These are phyloP conservation scores for Pseudogymnoascus sp. DNA, from an alignment of 2,329 filamentous ascomycete species.

Conservation along the genomic window DNA sequence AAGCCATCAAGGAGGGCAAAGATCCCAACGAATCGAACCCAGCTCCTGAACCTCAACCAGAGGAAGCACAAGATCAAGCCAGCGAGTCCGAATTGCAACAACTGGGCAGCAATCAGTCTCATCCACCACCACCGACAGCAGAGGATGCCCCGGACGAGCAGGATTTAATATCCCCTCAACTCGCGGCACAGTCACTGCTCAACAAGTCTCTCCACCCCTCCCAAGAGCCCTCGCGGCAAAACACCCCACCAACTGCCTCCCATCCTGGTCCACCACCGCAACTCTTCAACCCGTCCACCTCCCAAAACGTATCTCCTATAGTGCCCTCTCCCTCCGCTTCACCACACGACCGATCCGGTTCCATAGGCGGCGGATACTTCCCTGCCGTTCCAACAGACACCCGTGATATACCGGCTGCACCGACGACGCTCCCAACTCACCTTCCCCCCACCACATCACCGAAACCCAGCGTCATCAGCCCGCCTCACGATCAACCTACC, in stretches of 20 bases:
- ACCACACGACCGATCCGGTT: slow-evolving; percentile 35
- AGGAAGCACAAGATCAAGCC: slow-evolving; percentile 35
- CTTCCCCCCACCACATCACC: slow-evolving; percentile 12
- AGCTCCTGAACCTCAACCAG: slow-evolving; percentile 42
- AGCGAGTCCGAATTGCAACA: slow-evolving; percentile 57
- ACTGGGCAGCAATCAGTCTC: slow-evolving; percentile 30
- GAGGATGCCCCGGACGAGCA: slow-evolving; percentile 53
- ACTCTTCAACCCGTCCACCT: slow-evolving; percentile 19
- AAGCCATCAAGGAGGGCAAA: slow-evolving; percentile 80
- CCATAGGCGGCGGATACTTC: slow-evolving; percentile 50
- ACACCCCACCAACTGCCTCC: not conserved
- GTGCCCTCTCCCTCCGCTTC: slow-evolving; percentile 29
- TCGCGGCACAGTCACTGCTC: slow-evolving; percentile 39
- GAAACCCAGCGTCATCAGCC: not conserved
- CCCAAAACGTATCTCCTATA: slow-evolving; percentile 43
- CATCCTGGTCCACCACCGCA: not conserved
- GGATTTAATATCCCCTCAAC: slow-evolving; percentile 35
- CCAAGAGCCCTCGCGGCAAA: slow-evolving; percentile 21
- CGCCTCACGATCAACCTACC: slow-evolving; percentile 10
- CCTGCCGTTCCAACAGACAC: slow-evolving; percentile 34
- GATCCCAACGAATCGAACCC: slow-evolving; percentile 92
- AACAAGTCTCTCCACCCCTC: slow-evolving; percentile 41
- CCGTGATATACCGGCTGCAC: slow-evolving; percentile 9
- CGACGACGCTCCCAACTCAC: slow-evolving; percentile 14
- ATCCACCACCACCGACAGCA: slow-evolving; percentile 37